These are phyloP conservation scores for Fabrea salina DNA, from an alignment of 169 alveolate species.

Conservation along the genomic window DNA sequence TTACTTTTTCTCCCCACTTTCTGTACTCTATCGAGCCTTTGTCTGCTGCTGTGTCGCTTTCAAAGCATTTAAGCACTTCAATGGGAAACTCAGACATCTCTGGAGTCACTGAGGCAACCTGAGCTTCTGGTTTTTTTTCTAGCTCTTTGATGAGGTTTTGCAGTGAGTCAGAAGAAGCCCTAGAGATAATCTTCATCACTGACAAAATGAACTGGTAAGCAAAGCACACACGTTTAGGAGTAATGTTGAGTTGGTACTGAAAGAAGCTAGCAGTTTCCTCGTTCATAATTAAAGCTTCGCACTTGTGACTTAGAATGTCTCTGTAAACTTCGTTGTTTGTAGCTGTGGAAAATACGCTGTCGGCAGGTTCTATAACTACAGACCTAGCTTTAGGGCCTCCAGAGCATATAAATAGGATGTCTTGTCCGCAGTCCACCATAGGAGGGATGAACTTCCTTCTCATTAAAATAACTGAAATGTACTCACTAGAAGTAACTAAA, in stretches of 20 bases:
- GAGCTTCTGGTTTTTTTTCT: neutral
- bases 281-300: constrained; percentile 31
- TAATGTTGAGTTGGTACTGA: constrained; percentile 2
- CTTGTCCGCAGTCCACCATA: constrained; percentile 53
- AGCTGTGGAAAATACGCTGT: constrained; percentile 3
- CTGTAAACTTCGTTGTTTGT: neutral
- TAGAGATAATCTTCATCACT: neutral
- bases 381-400: constrained; percentile 27
- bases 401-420: constrained; percentile 32
- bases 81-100: neutral
- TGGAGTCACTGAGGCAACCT: neutral
- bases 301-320: neutral
- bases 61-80: neutral
- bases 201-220: constrained; percentile 22
- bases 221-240: neutral
- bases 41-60: neutral
- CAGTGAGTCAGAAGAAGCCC: neutral
- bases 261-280: constrained; percentile 31
- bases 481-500: constrained; percentile 10
- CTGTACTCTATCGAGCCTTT: neutral
- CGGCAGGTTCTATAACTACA: constrained; percentile 25
- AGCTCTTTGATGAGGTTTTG: neutral
- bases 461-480: constrained; percentile 40
- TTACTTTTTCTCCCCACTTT: constrained; percentile 48
- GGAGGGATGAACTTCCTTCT: constrained; percentile 66